Evolutionary conservation across 176 grass and related monocot genomes (phyloP).

Genomic region (Triticum timopheevii): DNA sequence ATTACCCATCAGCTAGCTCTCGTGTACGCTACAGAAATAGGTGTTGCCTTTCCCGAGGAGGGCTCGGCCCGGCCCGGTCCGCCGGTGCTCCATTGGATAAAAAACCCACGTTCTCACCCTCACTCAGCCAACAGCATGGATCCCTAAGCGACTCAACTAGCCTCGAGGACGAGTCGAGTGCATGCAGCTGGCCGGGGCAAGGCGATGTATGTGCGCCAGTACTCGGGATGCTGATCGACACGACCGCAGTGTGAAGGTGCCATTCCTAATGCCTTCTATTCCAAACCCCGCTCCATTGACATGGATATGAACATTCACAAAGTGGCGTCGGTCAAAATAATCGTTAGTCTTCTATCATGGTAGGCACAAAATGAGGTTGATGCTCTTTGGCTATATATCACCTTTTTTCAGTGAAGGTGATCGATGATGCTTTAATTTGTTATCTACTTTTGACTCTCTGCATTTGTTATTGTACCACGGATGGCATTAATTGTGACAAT

Average conservation of each 20-base stretch:
- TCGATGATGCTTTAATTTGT: not conserved
- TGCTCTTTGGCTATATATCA: not conserved
- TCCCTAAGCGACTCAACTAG: no score
- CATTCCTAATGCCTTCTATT: not conserved
- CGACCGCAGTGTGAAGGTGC: not conserved
- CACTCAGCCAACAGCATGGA: no score
- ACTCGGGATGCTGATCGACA: no score
- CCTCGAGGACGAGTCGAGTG: no score
- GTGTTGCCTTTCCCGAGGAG: no score
- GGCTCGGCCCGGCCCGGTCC: no score
- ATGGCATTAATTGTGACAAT: not conserved
- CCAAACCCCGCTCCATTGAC: not conserved
- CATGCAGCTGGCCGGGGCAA: no score
- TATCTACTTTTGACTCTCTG: not conserved
- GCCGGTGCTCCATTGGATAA: no score
- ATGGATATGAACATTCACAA: not conserved
- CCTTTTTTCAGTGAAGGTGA: not conserved
- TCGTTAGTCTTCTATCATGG: not conserved
- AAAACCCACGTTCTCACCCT: no score
- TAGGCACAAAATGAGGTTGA: not conserved
- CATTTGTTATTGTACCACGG: not conserved
- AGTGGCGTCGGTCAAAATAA: not conserved
- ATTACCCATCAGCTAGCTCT: no score
- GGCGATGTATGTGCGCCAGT: no score
- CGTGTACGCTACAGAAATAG: no score